Evolutionary conservation across 176 grass and related monocot species (phyloP), one percentile per base, ranked within the genome.

Genomic region (Rhynchospora pubera): DNA sequence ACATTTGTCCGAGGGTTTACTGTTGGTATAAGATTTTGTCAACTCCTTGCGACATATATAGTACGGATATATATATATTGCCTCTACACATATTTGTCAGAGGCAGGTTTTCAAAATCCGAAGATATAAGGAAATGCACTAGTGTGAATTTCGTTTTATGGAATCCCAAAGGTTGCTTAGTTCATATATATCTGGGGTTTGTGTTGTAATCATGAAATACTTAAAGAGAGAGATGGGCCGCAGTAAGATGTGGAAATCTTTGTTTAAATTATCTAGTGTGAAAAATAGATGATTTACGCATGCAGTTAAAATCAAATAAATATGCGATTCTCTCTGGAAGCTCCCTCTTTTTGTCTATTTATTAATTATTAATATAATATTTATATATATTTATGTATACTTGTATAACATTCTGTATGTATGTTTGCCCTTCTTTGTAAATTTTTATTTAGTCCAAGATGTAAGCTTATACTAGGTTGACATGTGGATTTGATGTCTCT

Each of bases 101-200:
- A 62, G 89, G 90, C 52, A 47, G 75, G 82, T 88, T 68, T 2
- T 26, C 85, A 48, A 85, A 94, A 53, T 73, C 46, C 45, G 75
- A 84, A 61, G 82, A 92, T 26, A 12, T 73, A 57, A 98, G 78
- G 80, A 89, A 62, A n/a, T 82, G 85, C 30, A 89, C 62, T 82
- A 57, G 77, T 62, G 79, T 77, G 79, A 55, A 88, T 1, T 84
- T 89, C 95, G 68, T 86, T 98, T 66, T 85, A 91, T 90, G 75
- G 43, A 83, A 88, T 92, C 53, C 92, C 95, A 87, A 77, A 77
- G 68, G 57, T 75, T 15, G 24, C 62, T 72, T 93, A 90, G 24
- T 98, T 98, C 80, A 88, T n/a, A n/a, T n/a, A 86, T 85, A 32
- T 58, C 94, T 57, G 85, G 85, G 87, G 85, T 75, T 86, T 92